Evolutionary conservation across 129 eudicot genomes (phyloP), one percentile per base, ranked within the genome.

Genomic region (Saposhnikovia divaricata): DNA sequence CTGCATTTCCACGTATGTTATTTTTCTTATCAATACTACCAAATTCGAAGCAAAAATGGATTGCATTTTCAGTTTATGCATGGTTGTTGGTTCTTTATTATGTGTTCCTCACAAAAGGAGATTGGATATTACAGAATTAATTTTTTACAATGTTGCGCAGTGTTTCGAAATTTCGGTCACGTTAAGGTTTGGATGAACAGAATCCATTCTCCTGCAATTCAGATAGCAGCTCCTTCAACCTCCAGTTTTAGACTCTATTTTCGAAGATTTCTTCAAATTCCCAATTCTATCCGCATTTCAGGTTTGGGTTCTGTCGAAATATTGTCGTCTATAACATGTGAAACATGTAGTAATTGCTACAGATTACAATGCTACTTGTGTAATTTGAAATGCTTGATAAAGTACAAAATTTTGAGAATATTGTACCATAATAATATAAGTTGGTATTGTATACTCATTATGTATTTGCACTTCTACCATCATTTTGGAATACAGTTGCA

Each of bases 151-250:
- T 28, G 15, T 63, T 18, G 43, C 78, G 43, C 79, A 78, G 82
- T 77, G 63, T 80, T 21, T 80, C 83, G 78, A n/a, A 86, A 83
- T 38, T 63, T 78, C 39, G 68, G 71, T 28, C 77, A 79, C 43
- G 78, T 88, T 8, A 84, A 77, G 79, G 78, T 79, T 18, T 80
- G 83, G 59, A 72, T 74, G 75, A 82, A 76, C 79, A 39, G 81
- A 45, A 71, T 81, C 45, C 83, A 86, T 72, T 75, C 85, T 76
- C 72, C 87, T 80, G 75, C 86, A 28, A 25, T 42, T 45, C 76
- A 59, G 47, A 46, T 71, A 34, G 81, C 80, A 61, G 81, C 80
- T 82, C 80, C 77, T 9, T 79, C 76, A 61, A 76, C 78, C 43
- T 50, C 59, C 51, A 71, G 63, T 39, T 82, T 86, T 85, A 82